Percentiles rank a stretch among this genome's conserved stretches.
Conservation (phyloP, 2,329 filamentous ascomycete species). For the Paecilomyces sp. region DNA sequence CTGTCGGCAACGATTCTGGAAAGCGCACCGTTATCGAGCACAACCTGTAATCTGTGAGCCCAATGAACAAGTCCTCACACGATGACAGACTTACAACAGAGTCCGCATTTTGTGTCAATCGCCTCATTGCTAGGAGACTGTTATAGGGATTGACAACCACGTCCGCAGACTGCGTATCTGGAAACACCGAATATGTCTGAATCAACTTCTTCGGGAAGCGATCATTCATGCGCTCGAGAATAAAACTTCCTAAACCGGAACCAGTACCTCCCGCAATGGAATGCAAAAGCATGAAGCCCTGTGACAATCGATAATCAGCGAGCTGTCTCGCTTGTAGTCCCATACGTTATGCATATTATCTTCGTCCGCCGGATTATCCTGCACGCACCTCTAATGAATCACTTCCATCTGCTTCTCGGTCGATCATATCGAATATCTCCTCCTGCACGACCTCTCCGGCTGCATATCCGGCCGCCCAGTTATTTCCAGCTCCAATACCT, state of each 20-base stretch:
- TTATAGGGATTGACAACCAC: constrained; percentile 99
- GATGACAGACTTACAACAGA: constrained; percentile 60
- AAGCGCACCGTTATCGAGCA: constrained; percentile 90
- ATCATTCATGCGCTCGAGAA: constrained; percentile 93
- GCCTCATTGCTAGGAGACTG: constrained; percentile 82
- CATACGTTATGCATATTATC: neutral
- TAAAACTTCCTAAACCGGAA: constrained; percentile 88
- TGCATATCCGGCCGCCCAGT: constrained; percentile 95
- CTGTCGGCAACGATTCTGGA: constrained; percentile 91
- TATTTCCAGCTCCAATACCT: constrained; percentile 90
- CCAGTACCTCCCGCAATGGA: constrained; percentile 97
- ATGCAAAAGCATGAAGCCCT: constrained; percentile 98
- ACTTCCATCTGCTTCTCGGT: constrained; percentile 94
- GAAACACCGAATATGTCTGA: constrained; percentile 97
- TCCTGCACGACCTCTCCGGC: constrained; percentile 88
- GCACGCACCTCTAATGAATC: constrained; percentile 75
- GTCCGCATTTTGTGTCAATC: constrained; percentile 92
- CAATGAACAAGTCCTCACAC: neutral
- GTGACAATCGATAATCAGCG: neutral
- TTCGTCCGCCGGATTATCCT: neutral
- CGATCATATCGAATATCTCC: constrained; percentile 99
- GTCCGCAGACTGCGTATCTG: constrained; percentile 81
- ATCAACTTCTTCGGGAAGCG: constrained; percentile 98
- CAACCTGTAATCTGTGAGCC: constrained; percentile 47
- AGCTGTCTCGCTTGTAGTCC: neutral